Percentiles rank a stretch among this genome's conserved stretches.
These are phyloP conservation scores for Haberlea rhodopensis DNA, from an alignment of 257 asterid species.

Conservation along the genomic window DNA sequence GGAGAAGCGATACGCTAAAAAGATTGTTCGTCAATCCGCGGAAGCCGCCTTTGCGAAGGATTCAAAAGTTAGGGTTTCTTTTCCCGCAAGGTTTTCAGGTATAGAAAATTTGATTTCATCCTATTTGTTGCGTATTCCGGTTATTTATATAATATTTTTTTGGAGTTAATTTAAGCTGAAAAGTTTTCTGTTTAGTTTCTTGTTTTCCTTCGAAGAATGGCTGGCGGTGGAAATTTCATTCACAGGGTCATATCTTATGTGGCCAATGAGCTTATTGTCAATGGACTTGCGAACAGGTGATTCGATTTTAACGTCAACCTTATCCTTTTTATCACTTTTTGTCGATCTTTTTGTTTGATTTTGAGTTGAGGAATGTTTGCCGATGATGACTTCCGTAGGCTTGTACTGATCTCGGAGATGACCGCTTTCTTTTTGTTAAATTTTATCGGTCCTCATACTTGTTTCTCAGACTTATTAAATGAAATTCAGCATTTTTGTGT, in stretches of 20 bases:
- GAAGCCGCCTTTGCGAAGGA: conserved; percentile 22
- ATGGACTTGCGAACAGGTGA: conserved; percentile 68
- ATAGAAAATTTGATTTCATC: neutral
- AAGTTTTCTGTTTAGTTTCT: neutral
- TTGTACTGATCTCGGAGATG: conserved; percentile 43
- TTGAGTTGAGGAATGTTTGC: conserved; percentile 1
- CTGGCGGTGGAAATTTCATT: conserved; percentile 77
- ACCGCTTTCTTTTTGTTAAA: conserved; percentile 20
- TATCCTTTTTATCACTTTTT: neutral
- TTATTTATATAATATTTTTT: neutral
- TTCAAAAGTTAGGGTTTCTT: conserved; percentile 27
- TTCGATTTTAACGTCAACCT: neutral
- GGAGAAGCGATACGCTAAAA: neutral
- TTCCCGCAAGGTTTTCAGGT: conserved; percentile 19
- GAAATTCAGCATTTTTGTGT: neutral
- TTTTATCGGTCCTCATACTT: conserved; percentile 46
- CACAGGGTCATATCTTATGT: conserved; percentile 60
- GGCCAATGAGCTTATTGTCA: conserved; percentile 51
- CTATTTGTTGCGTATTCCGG: neutral
- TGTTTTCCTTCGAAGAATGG: conserved; percentile 37
- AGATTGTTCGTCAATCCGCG: neutral
- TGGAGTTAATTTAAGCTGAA: neutral
- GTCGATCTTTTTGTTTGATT: neutral
- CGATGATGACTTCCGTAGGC: conserved; percentile 35
- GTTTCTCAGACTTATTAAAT: neutral